phyloP scores from a whole-genome alignment of 2,329 filamentous ascomycete genomes.

The Fusarium tjaetaba region DNA sequence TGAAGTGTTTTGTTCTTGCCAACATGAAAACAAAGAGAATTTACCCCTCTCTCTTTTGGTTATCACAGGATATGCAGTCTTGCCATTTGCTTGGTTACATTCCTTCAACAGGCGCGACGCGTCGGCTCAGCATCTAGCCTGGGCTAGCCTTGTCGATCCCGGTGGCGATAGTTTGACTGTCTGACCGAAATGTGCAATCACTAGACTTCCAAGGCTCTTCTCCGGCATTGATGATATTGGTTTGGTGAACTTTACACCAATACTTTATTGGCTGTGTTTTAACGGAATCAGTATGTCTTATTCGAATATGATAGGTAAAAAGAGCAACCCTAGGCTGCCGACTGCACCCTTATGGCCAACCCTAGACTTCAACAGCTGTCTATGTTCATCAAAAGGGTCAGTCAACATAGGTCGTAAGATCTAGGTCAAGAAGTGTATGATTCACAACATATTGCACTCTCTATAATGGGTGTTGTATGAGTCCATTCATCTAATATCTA shows the following conservation, averaged over 20 bases:
- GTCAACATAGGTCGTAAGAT: neutral
- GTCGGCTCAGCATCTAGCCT: constrained; percentile 22
- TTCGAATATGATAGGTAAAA: neutral
- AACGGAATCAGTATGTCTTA: neutral
- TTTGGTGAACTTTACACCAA: neutral
- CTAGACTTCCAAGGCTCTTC: neutral
- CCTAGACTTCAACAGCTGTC: neutral
- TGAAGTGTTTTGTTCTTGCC: neutral
- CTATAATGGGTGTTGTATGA: neutral
- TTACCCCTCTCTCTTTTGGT: neutral
- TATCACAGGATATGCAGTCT: constrained; percentile 1
- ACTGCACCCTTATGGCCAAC: neutral
- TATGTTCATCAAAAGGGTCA: neutral
- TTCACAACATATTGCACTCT: neutral
- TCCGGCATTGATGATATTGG: neutral
- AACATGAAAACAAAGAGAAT: neutral
- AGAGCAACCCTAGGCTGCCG: neutral
- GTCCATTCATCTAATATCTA: neutral
- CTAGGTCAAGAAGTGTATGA: neutral
- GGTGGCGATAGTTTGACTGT: constrained; percentile 30
- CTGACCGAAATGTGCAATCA: neutral
- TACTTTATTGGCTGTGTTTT: neutral
- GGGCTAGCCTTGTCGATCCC: constrained; percentile 39
- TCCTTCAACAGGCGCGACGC: constrained; percentile 6
- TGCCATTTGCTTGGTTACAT: constrained; percentile 12